phyloP scores from a whole-genome alignment of 2,329 filamentous ascomycete species.

The Arthroderma uncinatum region DNA sequence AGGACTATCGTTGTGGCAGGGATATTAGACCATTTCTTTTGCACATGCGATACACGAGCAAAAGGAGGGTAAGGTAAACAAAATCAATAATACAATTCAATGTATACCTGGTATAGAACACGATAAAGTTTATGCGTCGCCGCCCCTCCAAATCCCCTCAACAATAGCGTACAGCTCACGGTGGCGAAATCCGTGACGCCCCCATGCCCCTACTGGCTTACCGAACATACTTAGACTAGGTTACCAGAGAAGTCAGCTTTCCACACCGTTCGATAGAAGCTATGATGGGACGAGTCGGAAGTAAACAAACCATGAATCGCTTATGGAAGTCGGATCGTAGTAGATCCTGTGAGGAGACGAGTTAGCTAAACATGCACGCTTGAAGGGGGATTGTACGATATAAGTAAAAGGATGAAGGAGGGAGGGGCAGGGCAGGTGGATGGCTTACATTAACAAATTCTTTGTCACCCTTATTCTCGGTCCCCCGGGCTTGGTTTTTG shows the following conservation, averaged over 20 bases:
- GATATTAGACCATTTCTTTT: neutral
- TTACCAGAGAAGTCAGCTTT: neutral
- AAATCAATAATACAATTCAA: neutral
- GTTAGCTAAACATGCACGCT: conserved; percentile 9
- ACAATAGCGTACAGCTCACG: neutral
- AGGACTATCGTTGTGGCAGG: neutral
- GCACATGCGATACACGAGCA: neutral
- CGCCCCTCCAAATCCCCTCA: neutral
- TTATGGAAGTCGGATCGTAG: conserved; percentile 94
- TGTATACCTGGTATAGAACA: neutral
- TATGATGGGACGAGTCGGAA: neutral
- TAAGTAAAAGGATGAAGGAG: conserved; percentile 2
- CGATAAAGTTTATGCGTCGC: conserved; percentile 2
- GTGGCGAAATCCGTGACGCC: conserved; percentile 3
- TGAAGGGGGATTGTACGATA: neutral
- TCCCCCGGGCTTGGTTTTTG: conserved; percentile 94
- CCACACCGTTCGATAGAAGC: neutral
- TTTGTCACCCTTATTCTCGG: conserved; percentile 82
- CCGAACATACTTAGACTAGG: conserved; percentile 14
- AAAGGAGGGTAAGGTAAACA: neutral
- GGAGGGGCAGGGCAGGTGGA: neutral
- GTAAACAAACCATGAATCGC: conserved; percentile 61
- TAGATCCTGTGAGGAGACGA: conserved; percentile 52
- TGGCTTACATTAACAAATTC: conserved; percentile 83
- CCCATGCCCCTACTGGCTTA: conserved; percentile 7